Base-by-base conservation (phyloP, 176 grass and related monocot species). In the Miscanthus lutarioriparius region DNA sequence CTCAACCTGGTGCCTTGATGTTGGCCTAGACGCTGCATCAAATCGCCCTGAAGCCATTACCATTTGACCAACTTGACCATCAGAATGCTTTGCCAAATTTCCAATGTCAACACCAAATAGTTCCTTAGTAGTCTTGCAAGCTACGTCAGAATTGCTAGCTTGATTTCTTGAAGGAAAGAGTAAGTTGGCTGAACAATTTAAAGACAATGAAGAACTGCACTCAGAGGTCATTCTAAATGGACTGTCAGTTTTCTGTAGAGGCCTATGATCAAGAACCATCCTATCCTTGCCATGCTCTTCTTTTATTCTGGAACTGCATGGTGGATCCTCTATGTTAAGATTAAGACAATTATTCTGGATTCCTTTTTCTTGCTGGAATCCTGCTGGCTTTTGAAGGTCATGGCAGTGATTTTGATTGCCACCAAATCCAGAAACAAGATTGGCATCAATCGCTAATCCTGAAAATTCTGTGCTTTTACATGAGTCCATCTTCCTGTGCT, bases 71-170 rank as follows among this genome's bases (percentile, higher is more conserved):
- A 80, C 41, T 74, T 82, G 86, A 69, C 74, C 65, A 39, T 67
- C 35, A 83, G 32, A 89, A 86, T 56, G 30, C 59, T 20, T 73
- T 14, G 72, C 54, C 76, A 58, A 70, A 71, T 66, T 41, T 86
- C 83, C 83, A 77, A 86, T 84, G 20, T 92, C 88, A 83, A 90
- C 56, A 54, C 93, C 83, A 81, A 91, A 86, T 43, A 88, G 66
- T 73, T 90, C 86, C 74, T 91, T 69, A 74, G 66, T 79, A 51
- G 77, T 78, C 45, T 71, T 82, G 4, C 38, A 83, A 66, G 77
- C 16, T 75, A 74, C 14, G 36, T 51, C 72, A 59, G 82, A 75
- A 72, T 83, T 83, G 59, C 72, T 65, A 6, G 17, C 40, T 70
- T 76, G 64, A 83, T 32, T 56, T 75, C 53, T 61, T 43, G 33